Conservation (phyloP, 2,329 filamentous ascomycete species). For the Xylaria sp. region DNA sequence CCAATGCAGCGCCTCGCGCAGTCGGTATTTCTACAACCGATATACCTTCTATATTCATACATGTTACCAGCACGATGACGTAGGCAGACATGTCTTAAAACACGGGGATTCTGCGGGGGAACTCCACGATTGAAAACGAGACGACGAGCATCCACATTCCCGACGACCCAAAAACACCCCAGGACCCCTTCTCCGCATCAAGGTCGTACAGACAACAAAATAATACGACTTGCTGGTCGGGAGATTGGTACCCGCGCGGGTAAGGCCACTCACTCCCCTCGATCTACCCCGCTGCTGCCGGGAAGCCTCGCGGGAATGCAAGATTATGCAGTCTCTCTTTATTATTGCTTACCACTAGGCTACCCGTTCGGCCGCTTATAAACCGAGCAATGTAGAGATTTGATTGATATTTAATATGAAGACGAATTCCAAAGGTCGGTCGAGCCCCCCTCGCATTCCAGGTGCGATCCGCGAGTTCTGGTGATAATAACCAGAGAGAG, state of each 20-base stretch:
- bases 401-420: constrained; percentile 21
- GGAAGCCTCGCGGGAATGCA: background rate
- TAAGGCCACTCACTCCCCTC: background rate
- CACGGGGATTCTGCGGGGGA: constrained; percentile 12
- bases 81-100: constrained; percentile 10
- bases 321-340: background rate
- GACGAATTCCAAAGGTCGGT: constrained; percentile 29
- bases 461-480: background rate
- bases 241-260: constrained; percentile 7
- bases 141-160: background rate
- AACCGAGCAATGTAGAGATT: constrained; percentile 11
- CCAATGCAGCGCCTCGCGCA: background rate
- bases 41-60: background rate
- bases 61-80: background rate
- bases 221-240: background rate
- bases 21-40: background rate
- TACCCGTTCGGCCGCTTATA: constrained; percentile 14
- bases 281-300: constrained; percentile 21
- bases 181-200: constrained; percentile 5
- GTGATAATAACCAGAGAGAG: background rate
- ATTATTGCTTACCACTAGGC: background rate
- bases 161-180: background rate
- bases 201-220: background rate
- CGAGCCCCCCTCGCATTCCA: background rate
- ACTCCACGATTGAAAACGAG: constrained; percentile 7